phyloP scores from a whole-genome alignment of 139 green algal species.

The Astrephomene gubernaculifera region DNA sequence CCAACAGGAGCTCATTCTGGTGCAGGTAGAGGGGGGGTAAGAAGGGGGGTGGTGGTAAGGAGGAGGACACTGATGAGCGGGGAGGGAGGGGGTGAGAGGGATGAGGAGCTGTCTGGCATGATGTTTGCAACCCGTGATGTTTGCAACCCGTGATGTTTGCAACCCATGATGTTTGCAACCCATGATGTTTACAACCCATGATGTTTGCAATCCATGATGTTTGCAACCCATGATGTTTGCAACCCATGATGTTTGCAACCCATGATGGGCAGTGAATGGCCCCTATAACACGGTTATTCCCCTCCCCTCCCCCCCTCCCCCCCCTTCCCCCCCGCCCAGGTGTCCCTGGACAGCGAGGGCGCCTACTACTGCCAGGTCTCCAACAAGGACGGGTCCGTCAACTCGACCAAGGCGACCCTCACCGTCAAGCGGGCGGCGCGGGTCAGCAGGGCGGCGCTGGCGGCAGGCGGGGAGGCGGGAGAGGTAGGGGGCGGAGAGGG shows the following conservation, averaged over 20 bases:
- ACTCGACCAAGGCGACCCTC: slow-evolving; percentile 52
- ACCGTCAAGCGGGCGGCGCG: slow-evolving; percentile 43
- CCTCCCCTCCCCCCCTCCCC: not conserved
- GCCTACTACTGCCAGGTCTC: slow-evolving; percentile 50
- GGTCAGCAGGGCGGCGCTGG: not conserved
- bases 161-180: no score
- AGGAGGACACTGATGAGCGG: no score
- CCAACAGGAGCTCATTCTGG: slow-evolving; percentile 58
- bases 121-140: no score
- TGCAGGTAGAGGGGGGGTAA: slow-evolving; percentile 37
- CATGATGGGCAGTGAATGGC: no score
- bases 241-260: no score
- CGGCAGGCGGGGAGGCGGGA: not conserved
- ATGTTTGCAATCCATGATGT: no score
- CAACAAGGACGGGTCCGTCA: slow-evolving; percentile 64
- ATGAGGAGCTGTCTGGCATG: no score
- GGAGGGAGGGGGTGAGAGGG: no score
- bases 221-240: no score
- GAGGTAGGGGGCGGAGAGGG: not conserved
- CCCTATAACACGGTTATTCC: no score
- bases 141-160: no score
- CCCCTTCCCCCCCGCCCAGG: not conserved
- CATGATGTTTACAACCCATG: no score
- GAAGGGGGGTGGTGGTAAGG: not conserved
- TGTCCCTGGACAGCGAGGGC: slow-evolving; percentile 44